Evolutionary conservation across 768 basidiomycete species (phyloP).

Genomic region (Naematelia aurantialba): DNA sequence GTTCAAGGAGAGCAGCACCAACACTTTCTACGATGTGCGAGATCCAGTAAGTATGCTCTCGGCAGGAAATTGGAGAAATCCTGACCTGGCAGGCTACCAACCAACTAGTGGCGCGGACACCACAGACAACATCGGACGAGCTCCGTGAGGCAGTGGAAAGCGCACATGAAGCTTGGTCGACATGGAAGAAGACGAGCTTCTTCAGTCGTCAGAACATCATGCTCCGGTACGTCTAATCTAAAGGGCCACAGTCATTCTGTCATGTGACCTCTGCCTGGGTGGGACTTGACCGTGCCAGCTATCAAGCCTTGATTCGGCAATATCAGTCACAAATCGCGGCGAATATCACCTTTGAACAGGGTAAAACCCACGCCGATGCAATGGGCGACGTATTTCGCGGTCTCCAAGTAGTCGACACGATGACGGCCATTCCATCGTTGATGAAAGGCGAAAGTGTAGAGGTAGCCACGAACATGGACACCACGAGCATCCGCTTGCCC

Average conservation of each 20-base stretch:
- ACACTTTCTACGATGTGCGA: too few species aligned
- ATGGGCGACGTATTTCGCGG: conserved; percentile 89
- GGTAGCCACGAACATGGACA: conserved; percentile 87
- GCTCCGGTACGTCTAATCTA: conserved; percentile 74
- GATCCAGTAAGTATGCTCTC: too few species aligned
- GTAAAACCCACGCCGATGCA: conserved; percentile 86
- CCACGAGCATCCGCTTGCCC: conserved; percentile 71
- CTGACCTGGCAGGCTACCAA: too few species aligned
- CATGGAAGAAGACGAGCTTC: conserved; percentile 78
- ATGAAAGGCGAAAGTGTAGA: conserved; percentile 83
- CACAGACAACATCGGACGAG: too few species aligned
- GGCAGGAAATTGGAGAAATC: too few species aligned
- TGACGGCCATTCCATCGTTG: conserved; percentile 69
- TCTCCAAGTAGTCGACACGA: conserved; percentile 60
- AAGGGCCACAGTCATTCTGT: too few species aligned
- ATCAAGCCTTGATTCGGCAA: conserved; percentile 76
- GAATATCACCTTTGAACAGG: conserved; percentile 87
- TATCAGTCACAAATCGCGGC: conserved; percentile 76
- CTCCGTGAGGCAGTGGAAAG: too few species aligned
- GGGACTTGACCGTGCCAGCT: too few species aligned
- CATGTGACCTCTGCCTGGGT: too few species aligned
- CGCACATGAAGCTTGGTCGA: too few species aligned
- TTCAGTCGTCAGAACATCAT: conserved; percentile 78
- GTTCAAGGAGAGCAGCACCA: too few species aligned
- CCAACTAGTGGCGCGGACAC: too few species aligned